Evolutionary conservation across 2,329 filamentous ascomycete genomes (phyloP), one percentile per base, ranked within the genome.

Genomic region (Fusarium abutilonis): DNA sequence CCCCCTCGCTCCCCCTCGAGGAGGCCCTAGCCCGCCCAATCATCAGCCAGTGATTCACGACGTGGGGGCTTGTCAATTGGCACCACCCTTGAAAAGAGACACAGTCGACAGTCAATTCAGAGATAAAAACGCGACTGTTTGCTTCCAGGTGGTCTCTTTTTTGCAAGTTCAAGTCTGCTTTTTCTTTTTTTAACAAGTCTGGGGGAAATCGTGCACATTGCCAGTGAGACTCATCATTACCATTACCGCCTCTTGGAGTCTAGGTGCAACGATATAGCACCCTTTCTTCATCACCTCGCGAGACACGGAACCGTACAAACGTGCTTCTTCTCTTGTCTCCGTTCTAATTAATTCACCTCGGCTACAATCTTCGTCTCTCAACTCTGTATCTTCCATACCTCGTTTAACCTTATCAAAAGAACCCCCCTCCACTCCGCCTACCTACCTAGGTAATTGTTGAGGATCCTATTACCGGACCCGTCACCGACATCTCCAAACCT

Each of bases 21-120:
- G 10, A 38, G 35, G 44, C 36, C 31, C 44, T 66, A 52, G 31
- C 31, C 14, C 60, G 40, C 53, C 67, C 67, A 70, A 70, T 70
- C 68, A 70, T 43, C 9, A 31, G 42, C 21, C 32, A 13, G 35
- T 40, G 56, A 53, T 67, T 60, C 59, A 43, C 17, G 55, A 58
- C 63, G 66, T 66, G 68, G 67, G 65, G 59, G 59, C 45, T 28
- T 46, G 21, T 45, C 19, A 55, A 63, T 66, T 64, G 61, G 53
- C 67, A 68, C 65, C 60, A 42, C 43, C 54, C 52, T 53, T 53
- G 48, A 48, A 52, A 40, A 43, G 51, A 66, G 62, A 52, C 53
- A 53, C 57, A 41, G 40, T 13, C 29, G 14, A 10, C 39, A 31
- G 31, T 42, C 31, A 14, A 26, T 26, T 32, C 9, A 44, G 19